These are phyloP conservation scores for Penicillium sumatraense DNA, from an alignment of 2,329 filamentous ascomycete genomes.

Conservation along the genomic window DNA sequence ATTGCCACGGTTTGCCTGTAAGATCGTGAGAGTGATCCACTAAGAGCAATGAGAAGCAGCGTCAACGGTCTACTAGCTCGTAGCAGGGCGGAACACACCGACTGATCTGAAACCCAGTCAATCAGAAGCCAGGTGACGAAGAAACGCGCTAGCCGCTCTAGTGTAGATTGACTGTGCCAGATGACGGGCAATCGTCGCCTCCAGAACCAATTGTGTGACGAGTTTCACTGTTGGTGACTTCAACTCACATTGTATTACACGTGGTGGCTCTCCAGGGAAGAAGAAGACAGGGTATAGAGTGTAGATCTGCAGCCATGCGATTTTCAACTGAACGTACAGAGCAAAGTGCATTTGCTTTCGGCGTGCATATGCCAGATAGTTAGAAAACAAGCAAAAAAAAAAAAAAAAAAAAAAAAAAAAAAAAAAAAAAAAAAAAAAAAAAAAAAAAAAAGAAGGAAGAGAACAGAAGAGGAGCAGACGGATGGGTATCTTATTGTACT, in stretches of 20 bases:
- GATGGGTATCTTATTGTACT: no score
- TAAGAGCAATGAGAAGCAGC: neutral
- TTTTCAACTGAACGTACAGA: neutral
- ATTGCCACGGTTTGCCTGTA: neutral
- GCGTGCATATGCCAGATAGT: neutral
- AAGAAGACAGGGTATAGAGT: neutral
- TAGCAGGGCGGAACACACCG: neutral
- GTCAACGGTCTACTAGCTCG: slow-evolving; percentile 4
- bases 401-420: no score
- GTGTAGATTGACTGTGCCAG: slow-evolving; percentile 4
- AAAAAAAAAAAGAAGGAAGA: no score
- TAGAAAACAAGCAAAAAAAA: neutral
- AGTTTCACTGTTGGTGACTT: slow-evolving; percentile 6
- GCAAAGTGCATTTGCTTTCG: neutral
- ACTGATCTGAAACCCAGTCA: slow-evolving; percentile 1
- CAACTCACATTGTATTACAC: neutral
- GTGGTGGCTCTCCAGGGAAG: neutral
- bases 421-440: no score
- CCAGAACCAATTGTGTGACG: slow-evolving; percentile 4
- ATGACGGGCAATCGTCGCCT: neutral
- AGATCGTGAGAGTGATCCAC: neutral
- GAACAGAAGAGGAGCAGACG: no score
- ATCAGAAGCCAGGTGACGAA: neutral
- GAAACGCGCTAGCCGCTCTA: slow-evolving; percentile 14
- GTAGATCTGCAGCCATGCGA: neutral